Base-by-base conservation (phyloP, 768 basidiomycete species). In the Psilocybe subaeruginosa region DNA sequence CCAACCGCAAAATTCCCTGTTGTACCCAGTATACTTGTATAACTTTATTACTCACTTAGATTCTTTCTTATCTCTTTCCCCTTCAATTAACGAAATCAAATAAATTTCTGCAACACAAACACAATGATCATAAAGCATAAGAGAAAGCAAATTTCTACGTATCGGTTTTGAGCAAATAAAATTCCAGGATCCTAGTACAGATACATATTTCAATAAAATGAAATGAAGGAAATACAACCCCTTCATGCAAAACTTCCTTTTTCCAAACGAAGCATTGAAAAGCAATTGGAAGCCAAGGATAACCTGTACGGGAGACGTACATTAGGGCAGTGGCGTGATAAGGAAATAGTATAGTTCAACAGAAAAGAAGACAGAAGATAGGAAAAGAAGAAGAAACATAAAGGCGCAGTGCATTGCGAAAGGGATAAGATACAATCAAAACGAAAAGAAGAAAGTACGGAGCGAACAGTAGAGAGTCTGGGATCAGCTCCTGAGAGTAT, bases 141-240 rank as follows among this genome's bases (percentile, higher is more conserved):
- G 11, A 35, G 33, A 35, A 35, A 35, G 33, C 7, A 35, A 35
- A 35, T 35, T 7, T 35, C 11, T 11, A 35, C 33, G 33, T 11
- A 35, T 19, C 8, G 23, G 8, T 7, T 56, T 49, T 16, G n/a
- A 53, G 37, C 12, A 50, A 54, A 17, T 23, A 19, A 16, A 55
- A 50, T 51, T 57, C 49, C 41, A 23, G 37, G 16, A 46, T 29
- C 51, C 35, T 57, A 19, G 41, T 63, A 63, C 65, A 66, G 49
- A 53, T 66, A 66, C 62, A 66, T 64, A 64, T 64, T 59, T 58
- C 39, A 63, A 53, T 31, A 45, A 30, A 59, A 14, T 17, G 19
- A 45, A 47, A 33, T 43, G 14, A 16, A 31, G 30, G 49, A 35
- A 52, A 46, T 56, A 49, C 55, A 56, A 52, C 54, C 54, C 37